Evolutionary conservation across 2,329 filamentous ascomycete species (phyloP).

Genomic region (Neobulgaria alba): DNA sequence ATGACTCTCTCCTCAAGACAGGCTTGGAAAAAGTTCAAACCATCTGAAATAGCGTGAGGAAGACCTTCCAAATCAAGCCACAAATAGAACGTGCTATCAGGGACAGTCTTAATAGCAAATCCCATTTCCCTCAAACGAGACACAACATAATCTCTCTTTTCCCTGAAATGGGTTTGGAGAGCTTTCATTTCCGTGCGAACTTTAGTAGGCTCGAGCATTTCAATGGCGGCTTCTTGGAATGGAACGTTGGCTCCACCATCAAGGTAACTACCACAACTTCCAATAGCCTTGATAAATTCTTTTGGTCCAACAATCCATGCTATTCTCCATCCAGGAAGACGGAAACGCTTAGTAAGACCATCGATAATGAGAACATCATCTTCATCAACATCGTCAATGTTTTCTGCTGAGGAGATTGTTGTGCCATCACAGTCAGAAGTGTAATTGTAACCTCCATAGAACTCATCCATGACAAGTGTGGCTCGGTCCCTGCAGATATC

Average conservation of each 20-base stretch:
- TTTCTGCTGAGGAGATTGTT: conserved; percentile 82
- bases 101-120: conserved; percentile 74
- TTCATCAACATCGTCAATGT: conserved; percentile 80
- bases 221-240: conserved; percentile 87
- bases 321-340: conserved; percentile 91
- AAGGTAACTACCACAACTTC: conserved; percentile 85
- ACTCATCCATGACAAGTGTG: conserved; percentile 92
- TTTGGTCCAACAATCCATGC: conserved; percentile 95
- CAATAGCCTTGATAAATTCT: conserved; percentile 90
- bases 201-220: conserved; percentile 81
- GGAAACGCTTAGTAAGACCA: conserved; percentile 92
- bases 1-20: conserved; percentile 92
- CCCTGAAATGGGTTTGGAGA: conserved; percentile 79
- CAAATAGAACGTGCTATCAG: conserved; percentile 91
- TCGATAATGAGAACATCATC: conserved; percentile 93
- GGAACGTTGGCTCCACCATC: conserved; percentile 92
- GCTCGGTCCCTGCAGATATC: conserved; percentile 85
- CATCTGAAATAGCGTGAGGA: conserved; percentile 78
- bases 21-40: conserved; percentile 93
- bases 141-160: conserved; percentile 89
- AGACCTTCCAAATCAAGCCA: conserved; percentile 64
- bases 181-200: conserved; percentile 83
- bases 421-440: conserved; percentile 83
- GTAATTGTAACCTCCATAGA: conserved; percentile 96
- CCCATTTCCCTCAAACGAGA: conserved; percentile 74